Base-by-base conservation (phyloP, 495 filamentous ascomycete species). In the Podospora sp. region DNA sequence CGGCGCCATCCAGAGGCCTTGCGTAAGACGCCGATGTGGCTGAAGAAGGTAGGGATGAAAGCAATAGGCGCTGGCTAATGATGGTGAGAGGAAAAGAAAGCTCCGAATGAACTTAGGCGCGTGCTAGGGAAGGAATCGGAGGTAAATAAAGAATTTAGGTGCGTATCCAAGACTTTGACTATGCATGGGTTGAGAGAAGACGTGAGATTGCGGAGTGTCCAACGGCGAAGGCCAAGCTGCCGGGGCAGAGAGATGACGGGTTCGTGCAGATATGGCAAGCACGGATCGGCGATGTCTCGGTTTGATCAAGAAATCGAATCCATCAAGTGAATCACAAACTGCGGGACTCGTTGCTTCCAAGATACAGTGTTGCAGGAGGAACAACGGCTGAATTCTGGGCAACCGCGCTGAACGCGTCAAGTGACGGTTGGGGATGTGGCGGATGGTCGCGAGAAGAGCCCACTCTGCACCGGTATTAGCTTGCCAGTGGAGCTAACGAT, bases 1-100 rank as follows among this genome's bases (percentile, higher is more conserved):
- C 63, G 62, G 58, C 7, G 36, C 67, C 69, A 71, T 71, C 5
- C 21, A n/a, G 65, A 52, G 36, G 40, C 24, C 11, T 35, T 16
- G 29, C 26, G 20, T 49, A 16, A 6, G 20, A 11, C 12, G 4
- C 40, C 40, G 40, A 46, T 2, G 12, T 4, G 29, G 4, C 8
- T 33, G 12, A 46, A 46, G 33, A 36, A 46, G 14, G 40, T 46
- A 6, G 9, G 12, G 40, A 18, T 46, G 40, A 46, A 46, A 46
- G 16, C 40, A 46, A 46, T 46, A 46, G 4, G 29, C 4, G 8
- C 8, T 33, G 29, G 29, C 29, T 33, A 33, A 33, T 33, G 29
- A 33, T 8, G 29, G 16, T 46, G 12, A 12, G 4, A 46, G 40
- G 40, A 46, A 6, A 46, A 46, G 40, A 46, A 46, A 46, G 9